A percentile compares a stretch with the other conserved stretches of the same genome.
phyloP scores from a whole-genome alignment of 345 rosid species.

The Atalantia buxifolia region DNA sequence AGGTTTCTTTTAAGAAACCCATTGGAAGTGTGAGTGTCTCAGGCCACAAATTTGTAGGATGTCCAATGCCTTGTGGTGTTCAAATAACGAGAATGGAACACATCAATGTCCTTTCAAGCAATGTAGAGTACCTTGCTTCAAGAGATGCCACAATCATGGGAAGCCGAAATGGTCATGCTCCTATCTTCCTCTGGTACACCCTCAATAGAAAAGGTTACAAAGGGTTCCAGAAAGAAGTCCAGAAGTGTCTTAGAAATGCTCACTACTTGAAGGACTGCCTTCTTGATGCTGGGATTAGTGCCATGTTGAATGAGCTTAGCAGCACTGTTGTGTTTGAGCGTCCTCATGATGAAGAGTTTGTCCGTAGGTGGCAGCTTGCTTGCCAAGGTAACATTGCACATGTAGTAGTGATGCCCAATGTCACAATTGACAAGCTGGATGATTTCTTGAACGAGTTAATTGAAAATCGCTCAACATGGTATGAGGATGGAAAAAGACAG shows the following conservation, averaged over 20 bases:
- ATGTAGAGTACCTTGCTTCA: slow-evolving; percentile 92
- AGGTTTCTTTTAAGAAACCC: slow-evolving; percentile 86
- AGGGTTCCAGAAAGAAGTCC: slow-evolving; percentile 95
- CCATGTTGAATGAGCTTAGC: slow-evolving; percentile 92
- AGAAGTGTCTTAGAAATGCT: slow-evolving; percentile 89
- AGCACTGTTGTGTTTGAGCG: slow-evolving; percentile 96
- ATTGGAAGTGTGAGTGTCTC: slow-evolving; percentile 96
- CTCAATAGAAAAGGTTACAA: slow-evolving; percentile 85
- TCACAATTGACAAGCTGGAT: slow-evolving; percentile 76
- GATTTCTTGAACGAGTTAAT: slow-evolving; percentile 60
- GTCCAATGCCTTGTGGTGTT: slow-evolving; percentile 99
- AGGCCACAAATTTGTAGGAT: slow-evolving; percentile 92
- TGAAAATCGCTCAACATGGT: slow-evolving; percentile 63
- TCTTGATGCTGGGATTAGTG: slow-evolving; percentile 66
- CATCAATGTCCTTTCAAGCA: slow-evolving; percentile 75
- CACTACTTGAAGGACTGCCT: slow-evolving; percentile 77
- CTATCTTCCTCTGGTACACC: slow-evolving; percentile 95
- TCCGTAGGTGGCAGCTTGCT: slow-evolving; percentile 94
- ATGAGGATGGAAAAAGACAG: slow-evolving; percentile 32
- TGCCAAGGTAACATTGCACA: slow-evolving; percentile 88
- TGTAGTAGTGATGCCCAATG: slow-evolving; percentile 93
- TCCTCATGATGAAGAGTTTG: slow-evolving; percentile 82
- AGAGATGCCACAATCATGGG: slow-evolving; percentile 99
- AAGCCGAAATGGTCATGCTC: slow-evolving; percentile 96
- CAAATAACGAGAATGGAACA: slow-evolving; percentile 86